Percentiles rank a stretch among this genome's conserved stretches.
phyloP scores from a whole-genome alignment of 768 basidiomycete species.

The Pholiota conissans region DNA sequence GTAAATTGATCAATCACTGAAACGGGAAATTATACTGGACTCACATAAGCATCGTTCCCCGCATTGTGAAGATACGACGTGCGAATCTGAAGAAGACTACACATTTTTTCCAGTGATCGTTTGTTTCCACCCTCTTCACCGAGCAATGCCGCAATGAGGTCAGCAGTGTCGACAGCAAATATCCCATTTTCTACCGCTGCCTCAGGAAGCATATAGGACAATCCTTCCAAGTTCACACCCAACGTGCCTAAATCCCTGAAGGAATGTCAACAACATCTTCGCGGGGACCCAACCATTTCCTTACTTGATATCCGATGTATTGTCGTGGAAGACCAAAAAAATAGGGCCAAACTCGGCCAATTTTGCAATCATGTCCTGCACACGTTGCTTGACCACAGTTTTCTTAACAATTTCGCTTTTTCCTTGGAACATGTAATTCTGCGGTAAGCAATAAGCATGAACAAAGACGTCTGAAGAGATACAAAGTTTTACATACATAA shows the following conservation, averaged over 20 bases:
- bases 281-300: conserved; percentile 7
- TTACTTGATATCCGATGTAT: conserved; percentile 75
- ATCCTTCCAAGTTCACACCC: conserved; percentile 50
- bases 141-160: conserved; percentile 73
- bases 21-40: conserved; percentile 21
- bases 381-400: conserved; percentile 48
- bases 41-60: conserved; percentile 82
- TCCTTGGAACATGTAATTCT: conserved; percentile 69
- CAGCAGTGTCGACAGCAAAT: conserved; percentile 72
- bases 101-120: conserved; percentile 59
- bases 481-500: conserved; percentile 38
- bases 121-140: conserved; percentile 56
- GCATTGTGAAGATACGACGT: conserved; percentile 73
- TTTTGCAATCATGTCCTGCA: conserved; percentile 44
- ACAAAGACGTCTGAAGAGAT: not conserved
- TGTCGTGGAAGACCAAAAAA: conserved; percentile 82
- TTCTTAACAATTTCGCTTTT: conserved; percentile 53
- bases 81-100: conserved; percentile 59
- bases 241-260: conserved; percentile 58
- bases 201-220: conserved; percentile 61
- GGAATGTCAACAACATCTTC: not conserved
- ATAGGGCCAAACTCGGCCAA: conserved; percentile 53
- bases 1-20: not conserved
- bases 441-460: not conserved
- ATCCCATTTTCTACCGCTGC: conserved; percentile 48